Base-by-base conservation (phyloP, 306 rosid species). In the Prunus dulcis region DNA sequence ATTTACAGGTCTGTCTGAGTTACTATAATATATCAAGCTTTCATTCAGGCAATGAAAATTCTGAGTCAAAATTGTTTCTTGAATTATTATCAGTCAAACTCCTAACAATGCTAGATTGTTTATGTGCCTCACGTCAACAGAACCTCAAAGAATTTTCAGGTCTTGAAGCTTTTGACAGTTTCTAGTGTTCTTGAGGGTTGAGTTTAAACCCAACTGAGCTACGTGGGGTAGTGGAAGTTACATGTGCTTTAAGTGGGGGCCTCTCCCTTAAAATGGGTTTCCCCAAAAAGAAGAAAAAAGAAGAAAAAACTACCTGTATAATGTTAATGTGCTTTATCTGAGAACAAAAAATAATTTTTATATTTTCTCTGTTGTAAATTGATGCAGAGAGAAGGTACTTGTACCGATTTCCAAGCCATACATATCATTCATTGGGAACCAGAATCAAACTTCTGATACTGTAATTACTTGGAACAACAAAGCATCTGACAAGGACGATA, bases 401-500 rank as follows among this genome's bases (percentile, higher is more conserved):
- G 88, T 95, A 71, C 96, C 97, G 77, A 84, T 11, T 9, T 79
- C 72, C 22, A 95, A 95, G 76, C 97, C 97, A 75, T 90, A 85
- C 78, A 77, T 95, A 75, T 95, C 98, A 72, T 89, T 95, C 51
- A 84, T 95, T 43, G 98, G 97, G 3, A 82, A 78, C 55, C 78
- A 80, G 71, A 83, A 81, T 74, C 34, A 22, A 41, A 85, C 85
- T 56, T 45, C 85, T 12, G 63, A 72, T 10, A 85, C 85, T 41
- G 78, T 90, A 12, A 90, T 95, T 57, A 78, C 93, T 25, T 92
- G 97, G 98, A 89, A 90, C 81, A 78, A 80, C 28, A 95, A 92
- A 72, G 92, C 98, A 13, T 95, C 97, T 0, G 98, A 95, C 17
- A 86, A 10, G 74, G 93, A 85, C 66, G 47, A 69, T 4, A 67